A percentile compares a stretch with the other conserved stretches of the same genome.
Evolutionary conservation across 2,329 filamentous ascomycete genomes (phyloP).

Genomic region (Diplodia corticola): DNA sequence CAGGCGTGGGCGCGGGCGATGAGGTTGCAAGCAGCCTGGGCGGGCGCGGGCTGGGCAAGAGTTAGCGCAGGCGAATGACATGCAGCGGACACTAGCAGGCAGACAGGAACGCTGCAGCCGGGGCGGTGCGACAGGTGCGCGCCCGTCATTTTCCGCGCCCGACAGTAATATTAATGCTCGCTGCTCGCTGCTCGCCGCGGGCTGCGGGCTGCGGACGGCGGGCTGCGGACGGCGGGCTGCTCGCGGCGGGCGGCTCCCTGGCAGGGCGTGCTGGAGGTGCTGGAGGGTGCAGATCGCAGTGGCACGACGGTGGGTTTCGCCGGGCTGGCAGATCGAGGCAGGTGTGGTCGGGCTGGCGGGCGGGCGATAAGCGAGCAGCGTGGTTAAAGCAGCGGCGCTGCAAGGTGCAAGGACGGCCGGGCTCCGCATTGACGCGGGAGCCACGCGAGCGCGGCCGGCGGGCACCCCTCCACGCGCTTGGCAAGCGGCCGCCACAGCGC

Average conservation of each 20-base stretch:
- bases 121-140: slow-evolving; percentile 16
- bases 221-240: too few species aligned
- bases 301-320: slow-evolving; percentile 8
- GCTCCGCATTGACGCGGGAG: slow-evolving; percentile 6
- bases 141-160: slow-evolving; percentile 15
- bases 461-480: slow-evolving; percentile 3
- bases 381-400: slow-evolving; percentile 15
- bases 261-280: neutral
- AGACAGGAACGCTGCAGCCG: slow-evolving; percentile 11
- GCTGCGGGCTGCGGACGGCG: too few species aligned
- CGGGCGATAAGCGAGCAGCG: slow-evolving; percentile 16
- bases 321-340: slow-evolving; percentile 18
- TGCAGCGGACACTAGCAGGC: slow-evolving; percentile 16
- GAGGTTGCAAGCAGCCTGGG: slow-evolving; percentile 15
- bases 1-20: neutral
- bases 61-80: slow-evolving; percentile 17
- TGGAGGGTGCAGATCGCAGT: slow-evolving; percentile 8
- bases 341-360: neutral
- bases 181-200: too few species aligned
- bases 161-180: too few species aligned
- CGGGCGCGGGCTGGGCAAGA: neutral
- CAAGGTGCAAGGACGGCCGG: neutral
- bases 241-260: neutral
- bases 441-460: slow-evolving; percentile 2
- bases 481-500: slow-evolving; percentile 1